Evolutionary conservation across 805 yeast genomes (phyloP).

Genomic region (Gaillardinia entomophila): DNA sequence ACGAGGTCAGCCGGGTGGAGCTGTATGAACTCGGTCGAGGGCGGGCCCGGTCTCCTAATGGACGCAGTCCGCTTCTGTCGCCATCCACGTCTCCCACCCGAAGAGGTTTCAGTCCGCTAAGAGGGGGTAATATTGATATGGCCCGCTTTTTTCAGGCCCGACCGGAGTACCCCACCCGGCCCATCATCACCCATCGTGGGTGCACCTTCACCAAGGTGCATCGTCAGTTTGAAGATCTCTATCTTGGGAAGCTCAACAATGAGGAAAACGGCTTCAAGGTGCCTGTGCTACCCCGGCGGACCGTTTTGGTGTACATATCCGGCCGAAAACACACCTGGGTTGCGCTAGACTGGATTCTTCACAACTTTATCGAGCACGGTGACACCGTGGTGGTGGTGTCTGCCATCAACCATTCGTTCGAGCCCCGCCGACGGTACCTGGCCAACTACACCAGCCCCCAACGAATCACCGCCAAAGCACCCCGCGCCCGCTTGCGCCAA

Average conservation of each 20-base stretch:
- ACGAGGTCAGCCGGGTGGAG: constrained; percentile 10
- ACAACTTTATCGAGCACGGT: constrained; percentile 51
- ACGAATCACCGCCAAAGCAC: constrained; percentile 14
- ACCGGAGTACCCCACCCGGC: constrained; percentile 31
- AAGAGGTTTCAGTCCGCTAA: constrained; percentile 9
- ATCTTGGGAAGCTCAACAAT: constrained; percentile 28
- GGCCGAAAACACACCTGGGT: constrained; percentile 82
- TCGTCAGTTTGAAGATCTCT: constrained; percentile 41
- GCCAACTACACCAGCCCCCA: constrained; percentile 8
- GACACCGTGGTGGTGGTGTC: constrained; percentile 64
- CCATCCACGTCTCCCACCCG: constrained; percentile 15
- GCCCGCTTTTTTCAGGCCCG: constrained; percentile 7
- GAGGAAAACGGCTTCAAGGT: constrained; percentile 9
- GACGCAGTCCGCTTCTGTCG: constrained; percentile 6
- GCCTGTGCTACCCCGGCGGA: constrained; percentile 47
- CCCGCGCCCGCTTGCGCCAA: constrained; percentile 26
- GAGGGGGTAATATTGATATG: constrained; percentile 8
- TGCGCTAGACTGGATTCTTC: constrained; percentile 65
- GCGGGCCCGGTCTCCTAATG: constrained; percentile 5
- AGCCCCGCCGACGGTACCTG: constrained; percentile 1
- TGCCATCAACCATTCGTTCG: constrained; percentile 29
- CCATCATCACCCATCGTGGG: constrained; percentile 36
- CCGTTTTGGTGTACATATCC: constrained; percentile 56
- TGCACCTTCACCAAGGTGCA: constrained; percentile 44
- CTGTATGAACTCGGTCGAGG: background rate